A percentile compares a stretch with the other conserved stretches of the same genome.
These are phyloP conservation scores for Dactylonectria macrodidyma DNA, from an alignment of 2,329 filamentous ascomycete genomes.

Conservation along the genomic window DNA sequence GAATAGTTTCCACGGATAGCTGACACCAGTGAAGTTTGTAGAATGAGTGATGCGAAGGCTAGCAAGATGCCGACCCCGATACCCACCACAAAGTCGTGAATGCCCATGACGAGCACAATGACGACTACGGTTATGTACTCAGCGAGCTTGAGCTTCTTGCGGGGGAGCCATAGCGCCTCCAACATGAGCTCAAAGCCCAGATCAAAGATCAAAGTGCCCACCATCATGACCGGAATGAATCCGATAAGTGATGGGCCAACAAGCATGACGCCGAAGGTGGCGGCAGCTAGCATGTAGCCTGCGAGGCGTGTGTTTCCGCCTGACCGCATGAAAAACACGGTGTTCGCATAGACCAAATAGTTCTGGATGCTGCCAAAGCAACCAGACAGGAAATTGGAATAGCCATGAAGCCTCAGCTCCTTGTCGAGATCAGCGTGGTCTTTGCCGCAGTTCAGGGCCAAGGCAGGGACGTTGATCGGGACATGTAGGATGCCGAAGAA, in stretches of 20 bases:
- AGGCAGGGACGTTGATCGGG: slow-evolving; percentile 95
- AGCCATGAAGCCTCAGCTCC: slow-evolving; percentile 92
- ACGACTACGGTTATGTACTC: slow-evolving; percentile 92
- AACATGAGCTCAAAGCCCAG: slow-evolving; percentile 92
- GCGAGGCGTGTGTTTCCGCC: slow-evolving; percentile 92
- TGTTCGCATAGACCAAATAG: slow-evolving; percentile 98
- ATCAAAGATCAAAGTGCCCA: slow-evolving; percentile 94
- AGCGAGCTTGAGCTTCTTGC: slow-evolving; percentile 86
- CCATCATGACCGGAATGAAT: slow-evolving; percentile 96
- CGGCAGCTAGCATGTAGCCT: slow-evolving; percentile 84
- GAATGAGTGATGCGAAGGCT: slow-evolving; percentile 90
- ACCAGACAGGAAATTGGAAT: slow-evolving; percentile 93
- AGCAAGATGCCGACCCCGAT: slow-evolving; percentile 93
- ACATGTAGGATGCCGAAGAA: slow-evolving; percentile 98
- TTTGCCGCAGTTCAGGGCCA: slow-evolving; percentile 91
- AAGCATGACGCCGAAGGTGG: slow-evolving; percentile 64
- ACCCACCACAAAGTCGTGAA: slow-evolving; percentile 95
- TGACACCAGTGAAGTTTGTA: slow-evolving; percentile 91
- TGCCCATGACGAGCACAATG: slow-evolving; percentile 96
- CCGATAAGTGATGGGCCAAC: slow-evolving; percentile 91
- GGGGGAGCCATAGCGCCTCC: slow-evolving; percentile 90
- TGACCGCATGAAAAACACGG: slow-evolving; percentile 94
- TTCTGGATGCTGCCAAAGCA: slow-evolving; percentile 92
- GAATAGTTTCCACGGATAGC: slow-evolving; percentile 93
- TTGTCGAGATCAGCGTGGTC: slow-evolving; percentile 93